Evolutionary conservation across 2,329 filamentous ascomycete species (phyloP), one percentile per base, ranked within the genome.

Genomic region (Whalleya microplaca): DNA sequence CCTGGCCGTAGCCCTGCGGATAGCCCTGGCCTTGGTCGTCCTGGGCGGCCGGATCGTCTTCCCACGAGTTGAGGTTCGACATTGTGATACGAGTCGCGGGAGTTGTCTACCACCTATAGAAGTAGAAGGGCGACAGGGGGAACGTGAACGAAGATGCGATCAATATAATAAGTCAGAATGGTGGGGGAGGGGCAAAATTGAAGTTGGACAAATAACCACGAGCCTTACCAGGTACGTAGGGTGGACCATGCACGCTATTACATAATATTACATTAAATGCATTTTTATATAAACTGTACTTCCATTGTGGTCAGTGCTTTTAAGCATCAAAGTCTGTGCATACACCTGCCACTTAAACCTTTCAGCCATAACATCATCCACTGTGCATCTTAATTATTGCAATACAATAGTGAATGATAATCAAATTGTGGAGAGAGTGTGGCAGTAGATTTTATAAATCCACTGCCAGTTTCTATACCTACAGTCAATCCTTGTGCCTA

Each of bases 21-120:
- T 37, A 37, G 3, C 32, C 32, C 10, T 37, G 32, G 6, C 32
- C 32, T 37, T 37, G 32, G 68, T 91, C 89, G 69, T 93, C 89
- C 80, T 91, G 88, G 62, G 85, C 87, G 53, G 88, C 81, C 69
- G 88, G 87, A 70, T 93, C 91, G 71, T 96, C 92, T 78, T 98
- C 93, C 91, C 95, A 98, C 61, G 92, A 96, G 75, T 96, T 92
- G 70, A 92, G 90, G 75, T 93, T 87, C 68, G 93, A 89, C 92
- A 96, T 96, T 37, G 9, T 37, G 3, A 37, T 37, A 37, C 10
- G 14, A 37, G 32, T 37, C 10, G 32, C 32, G 10, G 32, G 10
- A 37, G 14, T 37, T 6, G 32, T 37, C 32, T 37, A n/a, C n/a
- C n/a, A n/a, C n/a, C n/a, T n/a, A 12, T 4, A 9, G 23, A 27